Evolutionary conservation across 169 alveolate genomes (phyloP).

Genomic region (Condylostoma magnum): DNA sequence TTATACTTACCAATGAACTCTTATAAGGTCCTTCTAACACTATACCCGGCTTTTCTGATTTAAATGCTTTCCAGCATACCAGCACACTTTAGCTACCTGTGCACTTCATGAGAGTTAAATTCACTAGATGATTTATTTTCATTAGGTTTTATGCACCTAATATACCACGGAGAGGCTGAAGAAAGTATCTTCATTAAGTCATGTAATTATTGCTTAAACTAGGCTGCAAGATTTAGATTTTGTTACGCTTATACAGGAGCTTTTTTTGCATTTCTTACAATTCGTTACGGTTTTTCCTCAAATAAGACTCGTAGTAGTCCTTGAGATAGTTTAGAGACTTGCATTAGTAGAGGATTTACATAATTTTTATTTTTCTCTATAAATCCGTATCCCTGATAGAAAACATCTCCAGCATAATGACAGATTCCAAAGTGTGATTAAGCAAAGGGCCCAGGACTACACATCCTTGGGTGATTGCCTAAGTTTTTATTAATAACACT

Average conservation of each 20-base stretch:
- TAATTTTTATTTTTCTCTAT: slow-evolving; percentile 95
- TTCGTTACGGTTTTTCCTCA: slow-evolving; percentile 15
- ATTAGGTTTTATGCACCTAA: slow-evolving; percentile 96
- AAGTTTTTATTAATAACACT: slow-evolving; percentile 23
- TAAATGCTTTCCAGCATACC: slow-evolving; percentile 92
- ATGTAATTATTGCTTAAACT: slow-evolving; percentile 90
- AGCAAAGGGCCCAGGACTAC: slow-evolving; percentile 2
- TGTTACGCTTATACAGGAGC: slow-evolving; percentile 26
- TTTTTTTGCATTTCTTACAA: slow-evolving; percentile 28
- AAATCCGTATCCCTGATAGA: slow-evolving; percentile 90
- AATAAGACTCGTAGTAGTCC: slow-evolving; percentile 44
- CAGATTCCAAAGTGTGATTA: slow-evolving; percentile 66
- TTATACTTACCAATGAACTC: slow-evolving; percentile 83
- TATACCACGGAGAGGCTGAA: slow-evolving; percentile 91
- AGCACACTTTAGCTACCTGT: slow-evolving; percentile 88
- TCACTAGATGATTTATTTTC: slow-evolving; percentile 75
- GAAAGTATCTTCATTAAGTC: slow-evolving; percentile 85
- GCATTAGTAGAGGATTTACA: slow-evolving; percentile 73
- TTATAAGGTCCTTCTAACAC: slow-evolving; percentile 88
- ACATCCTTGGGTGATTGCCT: background rate
- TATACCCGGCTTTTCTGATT: slow-evolving; percentile 94
- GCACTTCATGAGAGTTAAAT: slow-evolving; percentile 89
- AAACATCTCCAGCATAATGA: slow-evolving; percentile 97
- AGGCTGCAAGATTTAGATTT: slow-evolving; percentile 86
- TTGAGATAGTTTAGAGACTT: slow-evolving; percentile 39